Evolutionary conservation across 2,329 filamentous ascomycete genomes (phyloP).

Genomic region (Neonectria magnoliae): DNA sequence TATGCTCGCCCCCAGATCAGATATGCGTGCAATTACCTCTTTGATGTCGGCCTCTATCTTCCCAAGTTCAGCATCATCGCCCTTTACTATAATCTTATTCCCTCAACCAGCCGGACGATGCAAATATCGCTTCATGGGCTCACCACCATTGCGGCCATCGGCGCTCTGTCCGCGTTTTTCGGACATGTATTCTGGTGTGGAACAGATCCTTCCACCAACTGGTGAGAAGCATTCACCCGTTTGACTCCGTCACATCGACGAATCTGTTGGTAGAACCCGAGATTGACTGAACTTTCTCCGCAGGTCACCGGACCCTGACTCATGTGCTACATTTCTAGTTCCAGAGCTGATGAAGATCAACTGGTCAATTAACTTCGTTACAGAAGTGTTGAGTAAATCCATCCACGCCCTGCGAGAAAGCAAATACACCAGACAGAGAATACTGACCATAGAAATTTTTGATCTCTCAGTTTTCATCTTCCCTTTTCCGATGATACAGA

Average conservation of each 20-base stretch:
- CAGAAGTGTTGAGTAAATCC: conserved; percentile 35
- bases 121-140: conserved; percentile 28
- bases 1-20: conserved; percentile 5
- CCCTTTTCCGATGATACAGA: conserved; percentile 32
- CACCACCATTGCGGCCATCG: conserved; percentile 16
- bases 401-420: not conserved
- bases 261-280: not conserved
- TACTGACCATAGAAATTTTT: not conserved
- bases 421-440: not conserved
- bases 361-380: conserved; percentile 36
- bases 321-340: conserved; percentile 25
- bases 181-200: conserved; percentile 40
- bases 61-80: conserved; percentile 40
- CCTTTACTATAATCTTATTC: conserved; percentile 37
- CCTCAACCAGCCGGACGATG: conserved; percentile 26
- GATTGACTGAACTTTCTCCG: not conserved
- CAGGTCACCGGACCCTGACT: conserved; percentile 1
- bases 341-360: conserved; percentile 34
- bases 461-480: conserved; percentile 29
- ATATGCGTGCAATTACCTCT: conserved; percentile 40
- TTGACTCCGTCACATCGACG: not conserved
- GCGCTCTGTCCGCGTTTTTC: conserved; percentile 27
- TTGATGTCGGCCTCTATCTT: conserved; percentile 38
- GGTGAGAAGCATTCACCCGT: conserved; percentile 12
- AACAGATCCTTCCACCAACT: conserved; percentile 33